These are phyloP conservation scores for Aschersonia sp. DNA, from an alignment of 2,329 filamentous ascomycete species.

Conservation along the genomic window DNA sequence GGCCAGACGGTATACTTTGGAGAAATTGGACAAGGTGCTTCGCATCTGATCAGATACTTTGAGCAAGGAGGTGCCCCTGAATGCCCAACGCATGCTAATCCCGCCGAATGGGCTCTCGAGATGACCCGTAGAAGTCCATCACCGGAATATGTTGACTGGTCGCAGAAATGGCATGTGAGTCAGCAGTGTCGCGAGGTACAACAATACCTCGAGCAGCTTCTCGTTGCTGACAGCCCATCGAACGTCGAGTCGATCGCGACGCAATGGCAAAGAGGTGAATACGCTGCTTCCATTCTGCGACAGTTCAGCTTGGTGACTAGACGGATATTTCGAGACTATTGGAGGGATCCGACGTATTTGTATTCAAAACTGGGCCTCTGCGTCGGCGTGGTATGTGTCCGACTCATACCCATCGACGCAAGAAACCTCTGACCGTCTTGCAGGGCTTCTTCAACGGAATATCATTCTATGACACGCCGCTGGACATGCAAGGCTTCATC, in stretches of 20 bases:
- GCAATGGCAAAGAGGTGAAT: constrained; percentile 27
- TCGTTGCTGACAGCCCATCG: background rate
- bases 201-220: background rate
- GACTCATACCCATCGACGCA: background rate
- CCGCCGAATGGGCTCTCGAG: constrained; percentile 52
- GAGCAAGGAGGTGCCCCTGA: constrained; percentile 40
- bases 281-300: constrained; percentile 48
- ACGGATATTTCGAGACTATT: constrained; percentile 65
- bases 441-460: constrained; percentile 50
- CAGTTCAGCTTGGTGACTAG: constrained; percentile 47
- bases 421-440: background rate
- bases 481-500: constrained; percentile 43
- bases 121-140: constrained; percentile 10
- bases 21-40: constrained; percentile 30
- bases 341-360: constrained; percentile 63
- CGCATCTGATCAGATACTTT: constrained; percentile 40
- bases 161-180: too few relatives aligned
- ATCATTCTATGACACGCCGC: constrained; percentile 45
- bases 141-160: too few relatives aligned
- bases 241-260: background rate
- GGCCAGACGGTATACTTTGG: constrained; percentile 32
- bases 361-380: constrained; percentile 45
- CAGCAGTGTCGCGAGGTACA: background rate
- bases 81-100: constrained; percentile 39
- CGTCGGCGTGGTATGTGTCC: background rate